A percentile compares a stretch with the other conserved stretches of the same genome.
Evolutionary conservation across 345 rosid genomes (phyloP).

Genomic region (Boechera stricta): DNA sequence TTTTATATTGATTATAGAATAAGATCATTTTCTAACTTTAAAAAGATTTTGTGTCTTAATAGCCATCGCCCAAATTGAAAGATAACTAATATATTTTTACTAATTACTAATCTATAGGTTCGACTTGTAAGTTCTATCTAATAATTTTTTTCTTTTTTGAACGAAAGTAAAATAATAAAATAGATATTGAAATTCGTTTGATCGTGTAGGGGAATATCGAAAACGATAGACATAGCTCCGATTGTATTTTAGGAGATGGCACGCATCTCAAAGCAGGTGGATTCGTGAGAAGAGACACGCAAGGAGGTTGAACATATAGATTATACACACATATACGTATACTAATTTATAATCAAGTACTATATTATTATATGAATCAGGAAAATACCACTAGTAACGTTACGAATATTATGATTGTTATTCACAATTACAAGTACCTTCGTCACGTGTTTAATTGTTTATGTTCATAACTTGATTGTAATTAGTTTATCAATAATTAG

Average conservation of each 20-base stretch:
- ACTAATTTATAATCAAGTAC: not conserved
- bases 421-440: constrained; percentile 13
- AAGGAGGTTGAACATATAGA: constrained; percentile 14
- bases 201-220: constrained; percentile 19
- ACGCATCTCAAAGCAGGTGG: constrained; percentile 41
- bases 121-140: not conserved
- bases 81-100: not conserved
- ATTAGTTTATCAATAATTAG: not conserved
- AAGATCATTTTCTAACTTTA: not conserved
- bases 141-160: not conserved
- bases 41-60: not conserved
- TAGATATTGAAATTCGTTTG: not conserved
- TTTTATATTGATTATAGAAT: no score
- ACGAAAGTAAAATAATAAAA: not conserved
- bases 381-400: constrained; percentile 12
- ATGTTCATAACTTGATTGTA: constrained; percentile 15
- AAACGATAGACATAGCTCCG: constrained; percentile 23
- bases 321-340: not conserved
- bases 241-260: constrained; percentile 37
- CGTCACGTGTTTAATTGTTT: constrained; percentile 12
- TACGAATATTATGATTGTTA: constrained; percentile 1
- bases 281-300: constrained; percentile 35
- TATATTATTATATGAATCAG: not conserved
- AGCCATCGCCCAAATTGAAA: not conserved
- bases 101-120: not conserved